A percentile compares a stretch with the other conserved stretches of the same genome.
Conservation (phyloP, 371 early-diverging fungal genomes). For the Mortierella sp. region DNA sequence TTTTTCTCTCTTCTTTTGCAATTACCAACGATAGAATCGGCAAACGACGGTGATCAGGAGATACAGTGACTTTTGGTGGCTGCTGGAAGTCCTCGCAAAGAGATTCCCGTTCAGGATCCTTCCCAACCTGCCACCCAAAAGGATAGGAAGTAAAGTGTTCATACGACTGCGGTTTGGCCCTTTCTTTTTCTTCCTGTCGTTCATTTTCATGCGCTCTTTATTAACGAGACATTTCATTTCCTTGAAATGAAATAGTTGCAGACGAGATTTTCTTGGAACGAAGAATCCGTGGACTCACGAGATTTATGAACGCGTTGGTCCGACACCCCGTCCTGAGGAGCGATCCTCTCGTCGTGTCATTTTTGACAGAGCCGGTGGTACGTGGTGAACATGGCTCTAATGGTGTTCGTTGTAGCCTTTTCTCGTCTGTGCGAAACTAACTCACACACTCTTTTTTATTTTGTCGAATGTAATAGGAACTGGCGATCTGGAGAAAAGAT, state of each 20-base stretch:
- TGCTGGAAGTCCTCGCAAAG: slow-evolving; percentile 78
- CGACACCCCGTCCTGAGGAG: slow-evolving; percentile 81
- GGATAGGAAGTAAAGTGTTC: slow-evolving; percentile 65
- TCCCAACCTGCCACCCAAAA: slow-evolving; percentile 79
- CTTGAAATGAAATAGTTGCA: slow-evolving; percentile 56
- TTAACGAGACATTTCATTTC: not conserved
- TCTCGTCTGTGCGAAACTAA: not conserved
- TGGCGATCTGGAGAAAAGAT: slow-evolving; percentile 61
- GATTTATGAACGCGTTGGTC: slow-evolving; percentile 83
- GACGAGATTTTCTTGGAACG: slow-evolving; percentile 83
- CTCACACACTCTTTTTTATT: not conserved
- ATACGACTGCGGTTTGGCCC: not conserved
- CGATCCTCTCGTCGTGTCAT: slow-evolving; percentile 75
- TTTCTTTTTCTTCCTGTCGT: not conserved
- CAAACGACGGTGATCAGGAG: slow-evolving; percentile 79
- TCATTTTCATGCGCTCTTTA: not conserved
- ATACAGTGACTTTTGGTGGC: slow-evolving; percentile 92
- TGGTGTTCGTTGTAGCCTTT: not conserved
- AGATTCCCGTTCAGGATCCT: slow-evolving; percentile 84
- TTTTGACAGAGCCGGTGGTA: slow-evolving; percentile 80
- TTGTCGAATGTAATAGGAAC: slow-evolving; percentile 17
- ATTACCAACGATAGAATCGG: slow-evolving; percentile 60
- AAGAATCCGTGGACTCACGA: slow-evolving; percentile 76
- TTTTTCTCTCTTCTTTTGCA: slow-evolving; percentile 7
- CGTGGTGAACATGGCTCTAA: not conserved